A percentile compares a stretch with the other conserved stretches of the same genome.
Conservation (phyloP, 2,329 filamentous ascomycete species). For the Cladophialophora carrionii region DNA sequence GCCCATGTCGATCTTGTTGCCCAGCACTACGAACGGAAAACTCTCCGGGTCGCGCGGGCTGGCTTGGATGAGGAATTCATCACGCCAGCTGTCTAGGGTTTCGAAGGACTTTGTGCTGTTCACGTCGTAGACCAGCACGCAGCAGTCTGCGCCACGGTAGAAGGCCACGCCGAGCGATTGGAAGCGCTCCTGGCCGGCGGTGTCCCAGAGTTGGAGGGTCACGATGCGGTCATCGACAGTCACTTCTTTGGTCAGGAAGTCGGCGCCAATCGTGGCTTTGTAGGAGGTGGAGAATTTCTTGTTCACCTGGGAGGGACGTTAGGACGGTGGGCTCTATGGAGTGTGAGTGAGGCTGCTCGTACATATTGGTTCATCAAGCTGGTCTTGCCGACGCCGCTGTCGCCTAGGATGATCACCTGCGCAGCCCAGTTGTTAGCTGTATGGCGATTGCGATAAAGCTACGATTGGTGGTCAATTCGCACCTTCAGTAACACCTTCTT, state of each 20-base stretch:
- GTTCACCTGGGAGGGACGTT: constrained; percentile 73
- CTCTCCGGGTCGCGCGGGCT: constrained; percentile 94
- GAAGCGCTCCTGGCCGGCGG: constrained; percentile 94
- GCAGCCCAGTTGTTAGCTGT: constrained; percentile 27
- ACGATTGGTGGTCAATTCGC: constrained; percentile 38
- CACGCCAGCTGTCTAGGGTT: constrained; percentile 95
- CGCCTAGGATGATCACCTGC: constrained; percentile 97
- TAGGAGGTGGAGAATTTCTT: constrained; percentile 99
- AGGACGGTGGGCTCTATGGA: constrained; percentile 11
- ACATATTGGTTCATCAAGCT: constrained; percentile 99
- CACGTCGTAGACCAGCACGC: constrained; percentile 95
- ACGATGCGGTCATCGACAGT: constrained; percentile 95
- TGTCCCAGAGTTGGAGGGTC: constrained; percentile 99
- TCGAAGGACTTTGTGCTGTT: constrained; percentile 99
- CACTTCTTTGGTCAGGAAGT: constrained; percentile 98
- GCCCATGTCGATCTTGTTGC: constrained; percentile 98
- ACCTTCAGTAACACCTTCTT: constrained; percentile 94
- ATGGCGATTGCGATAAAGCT: constrained; percentile 13
- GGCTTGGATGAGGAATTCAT: constrained; percentile 97
- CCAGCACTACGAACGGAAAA: constrained; percentile 97
- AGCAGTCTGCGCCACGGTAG: constrained; percentile 96
- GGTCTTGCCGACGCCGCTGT: constrained; percentile 98
- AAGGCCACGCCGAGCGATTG: constrained; percentile 97
- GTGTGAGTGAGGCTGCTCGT: constrained; percentile 47
- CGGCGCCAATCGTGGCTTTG: constrained; percentile 98